A percentile compares a stretch with the other conserved stretches of the same genome.
phyloP scores from a whole-genome alignment of 441 rosid genomes.

The Croton setiger region DNA sequence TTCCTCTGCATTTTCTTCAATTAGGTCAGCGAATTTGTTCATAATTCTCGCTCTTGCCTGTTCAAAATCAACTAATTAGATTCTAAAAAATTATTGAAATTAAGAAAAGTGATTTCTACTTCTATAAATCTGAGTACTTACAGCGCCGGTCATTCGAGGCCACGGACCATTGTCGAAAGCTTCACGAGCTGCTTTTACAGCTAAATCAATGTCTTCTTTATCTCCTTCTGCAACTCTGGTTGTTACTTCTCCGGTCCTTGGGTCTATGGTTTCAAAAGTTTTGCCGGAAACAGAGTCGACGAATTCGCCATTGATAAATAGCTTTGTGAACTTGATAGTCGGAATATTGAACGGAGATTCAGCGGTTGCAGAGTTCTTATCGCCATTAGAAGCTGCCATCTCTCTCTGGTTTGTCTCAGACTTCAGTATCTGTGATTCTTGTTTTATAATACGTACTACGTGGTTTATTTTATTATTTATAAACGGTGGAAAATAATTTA shows the following conservation, averaged over 20 bases:
- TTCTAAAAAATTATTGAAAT: too few relatives aligned
- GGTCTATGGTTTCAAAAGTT: constrained; percentile 71
- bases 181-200: constrained; percentile 72
- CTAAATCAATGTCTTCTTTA: constrained; percentile 66
- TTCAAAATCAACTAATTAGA: too few relatives aligned
- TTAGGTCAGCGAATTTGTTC: constrained; percentile 59
- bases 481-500: too few relatives aligned
- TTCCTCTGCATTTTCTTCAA: constrained; percentile 58
- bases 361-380: constrained; percentile 22
- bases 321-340: constrained; percentile 56
- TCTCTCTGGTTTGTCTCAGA: too few relatives aligned
- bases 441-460: too few relatives aligned
- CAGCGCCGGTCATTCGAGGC: constrained; percentile 75
- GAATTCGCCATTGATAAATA: constrained; percentile 79
- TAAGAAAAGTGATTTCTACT: too few relatives aligned
- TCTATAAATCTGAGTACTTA: constrained; percentile 32
- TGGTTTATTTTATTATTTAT: too few relatives aligned
- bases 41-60: constrained; percentile 70
- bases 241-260: constrained; percentile 57
- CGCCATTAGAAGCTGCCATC: constrained; percentile 27
- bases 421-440: too few relatives aligned
- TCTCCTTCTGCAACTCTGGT: constrained; percentile 60
- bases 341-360: constrained; percentile 31
- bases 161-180: constrained; percentile 87
- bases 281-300: constrained; percentile 63